These are phyloP conservation scores for Macrolepiota fuliginosa DNA, from an alignment of 768 basidiomycete genomes.

Conservation along the genomic window DNA sequence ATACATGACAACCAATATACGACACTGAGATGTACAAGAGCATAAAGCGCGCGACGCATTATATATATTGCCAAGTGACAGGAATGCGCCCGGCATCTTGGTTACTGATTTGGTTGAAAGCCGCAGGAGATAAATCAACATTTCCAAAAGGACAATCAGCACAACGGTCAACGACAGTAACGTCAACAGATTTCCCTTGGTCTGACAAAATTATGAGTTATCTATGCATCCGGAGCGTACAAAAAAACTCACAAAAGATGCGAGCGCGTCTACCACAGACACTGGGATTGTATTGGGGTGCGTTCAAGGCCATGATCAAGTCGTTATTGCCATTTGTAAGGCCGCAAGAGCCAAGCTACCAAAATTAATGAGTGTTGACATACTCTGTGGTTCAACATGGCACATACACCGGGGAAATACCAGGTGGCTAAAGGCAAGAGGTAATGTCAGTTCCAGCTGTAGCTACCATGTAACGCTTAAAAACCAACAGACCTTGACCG, in stretches of 20 bases:
- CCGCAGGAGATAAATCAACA: neutral
- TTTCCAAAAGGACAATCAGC: neutral
- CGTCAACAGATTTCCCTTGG: neutral
- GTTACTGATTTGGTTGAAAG: neutral
- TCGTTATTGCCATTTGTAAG: neutral
- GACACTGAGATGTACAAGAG: neutral
- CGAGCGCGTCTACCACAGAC: neutral
- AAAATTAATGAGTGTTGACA: neutral
- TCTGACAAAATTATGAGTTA: neutral
- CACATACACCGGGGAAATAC: neutral
- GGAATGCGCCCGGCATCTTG: neutral
- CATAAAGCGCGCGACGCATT: too few species aligned
- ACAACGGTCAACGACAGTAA: neutral
- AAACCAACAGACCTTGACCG: neutral
- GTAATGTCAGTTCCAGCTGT: neutral
- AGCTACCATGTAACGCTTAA: neutral
- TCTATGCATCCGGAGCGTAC: neutral
- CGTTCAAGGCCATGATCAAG: neutral
- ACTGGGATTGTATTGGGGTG: neutral
- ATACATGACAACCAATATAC: neutral
- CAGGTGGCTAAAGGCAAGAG: neutral
- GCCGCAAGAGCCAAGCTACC: neutral
- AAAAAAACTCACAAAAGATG: neutral
- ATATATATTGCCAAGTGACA: neutral
- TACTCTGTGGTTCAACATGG: neutral